A percentile compares a stretch with the other conserved stretches of the same genome.
phyloP scores from a whole-genome alignment of 108 stramenopile species.

The Discostella stelligeroides region DNA sequence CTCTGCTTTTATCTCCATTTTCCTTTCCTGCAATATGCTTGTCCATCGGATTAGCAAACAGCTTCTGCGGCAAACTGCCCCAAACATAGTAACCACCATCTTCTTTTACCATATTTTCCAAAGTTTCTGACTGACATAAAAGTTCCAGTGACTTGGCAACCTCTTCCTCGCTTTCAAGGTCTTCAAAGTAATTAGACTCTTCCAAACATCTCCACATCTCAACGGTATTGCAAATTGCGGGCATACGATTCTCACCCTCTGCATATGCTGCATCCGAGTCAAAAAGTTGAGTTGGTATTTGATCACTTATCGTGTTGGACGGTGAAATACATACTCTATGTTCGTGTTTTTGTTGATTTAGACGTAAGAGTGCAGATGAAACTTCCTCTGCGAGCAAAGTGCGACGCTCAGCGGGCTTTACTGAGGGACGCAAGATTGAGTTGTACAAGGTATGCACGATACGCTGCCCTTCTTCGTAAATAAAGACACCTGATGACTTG shows the following conservation, averaged over 20 bases:
- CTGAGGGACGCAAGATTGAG: slow-evolving; percentile 22
- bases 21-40: background rate
- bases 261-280: slow-evolving; percentile 18
- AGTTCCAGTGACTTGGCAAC: slow-evolving; percentile 17
- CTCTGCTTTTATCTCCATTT: background rate
- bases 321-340: background rate
- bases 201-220: slow-evolving; percentile 41
- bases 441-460: background rate
- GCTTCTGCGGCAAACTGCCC: slow-evolving; percentile 8
- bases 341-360: slow-evolving; percentile 15
- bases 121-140: background rate
- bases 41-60: background rate
- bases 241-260: slow-evolving; percentile 29
- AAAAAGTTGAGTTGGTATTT: slow-evolving; percentile 8
- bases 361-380: slow-evolving; percentile 21
- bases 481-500: no score
- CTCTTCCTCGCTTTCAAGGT: slow-evolving; percentile 19
- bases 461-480: slow-evolving; percentile 4
- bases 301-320: background rate
- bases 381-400: slow-evolving; percentile 35
- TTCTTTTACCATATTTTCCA: background rate
- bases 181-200: slow-evolving; percentile 23
- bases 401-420: slow-evolving; percentile 30
- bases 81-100: slow-evolving; percentile 10
- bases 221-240: slow-evolving; percentile 28